These are phyloP conservation scores for Nakazawaea populi DNA, from an alignment of 805 yeast species.

Conservation along the genomic window DNA sequence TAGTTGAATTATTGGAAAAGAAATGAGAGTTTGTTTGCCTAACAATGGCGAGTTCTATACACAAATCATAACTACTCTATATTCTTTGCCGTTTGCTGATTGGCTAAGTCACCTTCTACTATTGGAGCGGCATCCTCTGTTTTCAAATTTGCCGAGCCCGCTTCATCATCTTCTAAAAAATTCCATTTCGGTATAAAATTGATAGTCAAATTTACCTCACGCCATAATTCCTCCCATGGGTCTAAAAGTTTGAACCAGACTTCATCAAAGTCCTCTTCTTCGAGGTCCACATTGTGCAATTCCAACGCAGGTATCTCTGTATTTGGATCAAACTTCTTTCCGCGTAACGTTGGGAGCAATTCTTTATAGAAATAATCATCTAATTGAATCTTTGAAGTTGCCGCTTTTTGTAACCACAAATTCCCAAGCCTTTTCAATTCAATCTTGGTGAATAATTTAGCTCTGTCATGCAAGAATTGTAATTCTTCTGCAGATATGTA, in stretches of 20 bases:
- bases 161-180: background rate
- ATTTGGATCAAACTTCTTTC: background rate
- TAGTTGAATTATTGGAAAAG: no score
- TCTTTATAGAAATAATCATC: background rate
- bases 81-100: no score
- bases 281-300: background rate
- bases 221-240: slow-evolving; percentile 12
- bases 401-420: background rate
- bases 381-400: background rate
- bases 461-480: background rate
- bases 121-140: no score
- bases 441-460: background rate
- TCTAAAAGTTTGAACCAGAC: slow-evolving; percentile 9
- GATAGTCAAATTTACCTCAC: slow-evolving; percentile 3
- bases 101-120: no score
- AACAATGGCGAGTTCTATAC: no score
- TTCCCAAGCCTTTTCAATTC: background rate
- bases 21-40: no score
- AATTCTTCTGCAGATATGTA: slow-evolving; percentile 31
- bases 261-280: slow-evolving; percentile 4
- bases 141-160: no score
- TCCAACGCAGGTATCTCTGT: slow-evolving; percentile 1
- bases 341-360: background rate
- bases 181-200: slow-evolving; percentile 10
- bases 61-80: no score